These are phyloP conservation scores for Mycena olivaceomarginata DNA, from an alignment of 768 basidiomycete species.

Conservation along the genomic window DNA sequence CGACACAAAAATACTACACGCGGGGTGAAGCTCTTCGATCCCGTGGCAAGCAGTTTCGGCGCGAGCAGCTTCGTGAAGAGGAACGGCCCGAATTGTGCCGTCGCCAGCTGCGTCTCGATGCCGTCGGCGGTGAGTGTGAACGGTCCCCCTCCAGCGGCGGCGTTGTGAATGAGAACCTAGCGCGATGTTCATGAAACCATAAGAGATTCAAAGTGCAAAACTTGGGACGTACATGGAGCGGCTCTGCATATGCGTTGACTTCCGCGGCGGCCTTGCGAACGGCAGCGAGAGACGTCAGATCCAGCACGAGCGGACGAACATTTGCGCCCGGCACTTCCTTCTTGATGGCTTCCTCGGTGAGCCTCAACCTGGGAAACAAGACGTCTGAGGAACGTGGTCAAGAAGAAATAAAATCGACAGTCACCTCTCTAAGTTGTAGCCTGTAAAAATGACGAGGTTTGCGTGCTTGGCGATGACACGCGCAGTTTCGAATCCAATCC, in stretches of 20 bases:
- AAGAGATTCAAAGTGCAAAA: background rate
- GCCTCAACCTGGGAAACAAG: background rate
- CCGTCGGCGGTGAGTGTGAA: background rate
- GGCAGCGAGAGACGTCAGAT: background rate
- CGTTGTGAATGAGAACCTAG: background rate
- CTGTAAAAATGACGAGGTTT: background rate
- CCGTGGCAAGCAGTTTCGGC: background rate
- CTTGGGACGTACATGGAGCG: background rate
- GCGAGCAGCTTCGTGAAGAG: background rate
- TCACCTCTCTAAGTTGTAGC: background rate
- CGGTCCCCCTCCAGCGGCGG: background rate
- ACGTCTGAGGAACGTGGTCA: no score
- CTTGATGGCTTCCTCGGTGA: background rate
- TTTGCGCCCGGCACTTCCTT: background rate
- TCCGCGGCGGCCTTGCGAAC: background rate
- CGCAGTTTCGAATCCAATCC: background rate
- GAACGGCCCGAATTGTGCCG: background rate
- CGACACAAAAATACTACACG: background rate
- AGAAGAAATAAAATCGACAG: background rate
- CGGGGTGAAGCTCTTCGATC: background rate
- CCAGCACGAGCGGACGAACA: background rate
- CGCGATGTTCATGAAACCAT: background rate
- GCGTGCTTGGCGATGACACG: background rate
- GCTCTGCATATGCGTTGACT: background rate
- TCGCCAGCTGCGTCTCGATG: background rate